Conservation (phyloP, 768 basidiomycete species). For the Mycena belliarum region DNA sequence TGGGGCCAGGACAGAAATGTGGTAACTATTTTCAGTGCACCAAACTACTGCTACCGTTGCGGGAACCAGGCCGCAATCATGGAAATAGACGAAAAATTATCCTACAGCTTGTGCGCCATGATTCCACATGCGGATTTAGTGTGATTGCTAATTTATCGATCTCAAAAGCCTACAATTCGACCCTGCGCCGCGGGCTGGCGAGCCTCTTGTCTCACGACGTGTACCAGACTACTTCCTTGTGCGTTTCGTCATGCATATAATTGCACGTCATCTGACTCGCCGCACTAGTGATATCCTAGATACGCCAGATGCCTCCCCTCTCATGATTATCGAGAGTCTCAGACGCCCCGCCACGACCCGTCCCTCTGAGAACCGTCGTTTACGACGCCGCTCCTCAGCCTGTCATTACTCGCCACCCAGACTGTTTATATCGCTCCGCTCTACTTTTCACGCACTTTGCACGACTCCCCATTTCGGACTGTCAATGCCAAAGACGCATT, state of each 20-base stretch:
- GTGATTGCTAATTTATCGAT: slow-evolving; percentile 1
- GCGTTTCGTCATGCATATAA: slow-evolving; percentile 30
- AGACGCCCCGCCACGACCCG: neutral
- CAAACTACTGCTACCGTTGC: slow-evolving; percentile 99
- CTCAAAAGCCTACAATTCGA: slow-evolving; percentile 95
- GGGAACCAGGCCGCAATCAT: slow-evolving; percentile 99
- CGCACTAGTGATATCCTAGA: slow-evolving; percentile 19
- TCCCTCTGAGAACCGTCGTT: slow-evolving; percentile 1
- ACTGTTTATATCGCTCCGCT: slow-evolving; percentile 1
- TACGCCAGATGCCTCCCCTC: slow-evolving; percentile 14
- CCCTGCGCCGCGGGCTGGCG: slow-evolving; percentile 97
- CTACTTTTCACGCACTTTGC: slow-evolving; percentile 7
- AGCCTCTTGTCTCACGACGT: slow-evolving; percentile 94
- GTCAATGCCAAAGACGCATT: slow-evolving; percentile 19
- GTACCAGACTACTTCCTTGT: slow-evolving; percentile 95
- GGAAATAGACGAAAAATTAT: slow-evolving; percentile 99
- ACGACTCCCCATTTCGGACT: slow-evolving; percentile 20
- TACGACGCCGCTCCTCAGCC: slow-evolving; percentile 3
- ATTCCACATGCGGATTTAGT: slow-evolving; percentile 9
- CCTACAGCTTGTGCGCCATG: slow-evolving; percentile 81
- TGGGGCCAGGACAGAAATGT: slow-evolving; percentile 99
- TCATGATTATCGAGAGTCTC: slow-evolving; percentile 17
- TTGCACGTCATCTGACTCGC: neutral
- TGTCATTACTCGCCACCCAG: slow-evolving; percentile 12
- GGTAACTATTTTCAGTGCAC: slow-evolving; percentile 98